Percentiles rank a stretch among this genome's conserved stretches.
Conservation (phyloP, 1,139 yeast species). For the Geotrichum armillariae region DNA sequence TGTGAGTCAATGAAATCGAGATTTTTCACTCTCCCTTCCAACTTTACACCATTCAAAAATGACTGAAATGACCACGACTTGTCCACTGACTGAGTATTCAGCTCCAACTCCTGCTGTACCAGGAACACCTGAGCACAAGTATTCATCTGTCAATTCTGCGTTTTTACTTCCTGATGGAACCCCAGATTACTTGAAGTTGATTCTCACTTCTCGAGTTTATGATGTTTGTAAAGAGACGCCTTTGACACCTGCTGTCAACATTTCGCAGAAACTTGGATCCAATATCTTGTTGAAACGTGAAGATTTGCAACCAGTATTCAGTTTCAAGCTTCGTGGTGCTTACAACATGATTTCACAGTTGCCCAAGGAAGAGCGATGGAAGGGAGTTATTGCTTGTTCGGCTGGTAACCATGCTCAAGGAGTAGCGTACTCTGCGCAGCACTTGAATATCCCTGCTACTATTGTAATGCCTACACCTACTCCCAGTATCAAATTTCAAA, state of each 20-base stretch:
- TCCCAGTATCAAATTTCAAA: slow-evolving; percentile 89
- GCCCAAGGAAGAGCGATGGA: slow-evolving; percentile 62
- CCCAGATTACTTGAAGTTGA: slow-evolving; percentile 92
- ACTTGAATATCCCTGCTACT: slow-evolving; percentile 85
- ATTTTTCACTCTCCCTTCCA: no score
- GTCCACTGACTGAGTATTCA: slow-evolving; percentile 26
- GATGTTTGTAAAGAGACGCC: slow-evolving; percentile 95
- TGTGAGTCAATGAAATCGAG: no score
- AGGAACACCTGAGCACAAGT: slow-evolving; percentile 12
- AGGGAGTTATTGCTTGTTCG: slow-evolving; percentile 96
- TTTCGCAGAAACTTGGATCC: slow-evolving; percentile 71
- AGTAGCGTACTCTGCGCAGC: slow-evolving; percentile 87
- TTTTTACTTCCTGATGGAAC: slow-evolving; percentile 39
- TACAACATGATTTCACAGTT: slow-evolving; percentile 93
- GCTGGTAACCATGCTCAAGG: slow-evolving; percentile 99
- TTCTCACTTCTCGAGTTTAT: slow-evolving; percentile 87
- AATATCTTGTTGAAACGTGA: slow-evolving; percentile 82
- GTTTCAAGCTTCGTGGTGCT: slow-evolving; percentile 96
- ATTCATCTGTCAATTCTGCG: slow-evolving; percentile 25
- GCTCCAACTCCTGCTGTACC: slow-evolving; percentile 21
- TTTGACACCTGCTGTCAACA: slow-evolving; percentile 68
- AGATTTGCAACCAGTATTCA: slow-evolving; percentile 90
- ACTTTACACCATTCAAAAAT: no score
- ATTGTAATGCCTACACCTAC: slow-evolving; percentile 98
- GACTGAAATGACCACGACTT: no score